phyloP scores from a whole-genome alignment of 2,329 filamentous ascomycete species.

The Camptophora hylomeconis region DNA sequence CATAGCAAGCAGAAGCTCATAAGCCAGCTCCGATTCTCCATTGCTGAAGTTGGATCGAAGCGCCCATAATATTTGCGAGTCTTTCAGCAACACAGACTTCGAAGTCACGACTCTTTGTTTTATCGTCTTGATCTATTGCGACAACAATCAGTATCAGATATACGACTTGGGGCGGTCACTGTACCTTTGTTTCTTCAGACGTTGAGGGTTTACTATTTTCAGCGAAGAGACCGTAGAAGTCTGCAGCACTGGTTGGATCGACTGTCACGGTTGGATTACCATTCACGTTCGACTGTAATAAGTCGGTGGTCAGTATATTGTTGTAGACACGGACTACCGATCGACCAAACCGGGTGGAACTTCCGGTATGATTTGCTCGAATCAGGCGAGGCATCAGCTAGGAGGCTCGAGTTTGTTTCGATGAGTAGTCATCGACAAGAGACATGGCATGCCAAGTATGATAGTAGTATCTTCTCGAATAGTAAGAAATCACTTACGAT shows the following conservation, averaged over 20 bases:
- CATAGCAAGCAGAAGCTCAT: conserved; percentile 63
- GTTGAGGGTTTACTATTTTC: conserved; percentile 5
- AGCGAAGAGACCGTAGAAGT: conserved; percentile 16
- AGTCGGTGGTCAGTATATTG: too few species aligned
- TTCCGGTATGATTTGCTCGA: too few species aligned
- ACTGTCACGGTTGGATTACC: too few species aligned
- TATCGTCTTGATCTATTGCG: conserved; percentile 36
- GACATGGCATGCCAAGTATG: too few species aligned
- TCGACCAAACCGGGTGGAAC: too few species aligned
- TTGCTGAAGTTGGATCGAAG: conserved; percentile 50
- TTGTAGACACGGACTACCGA: too few species aligned
- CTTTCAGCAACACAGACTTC: conserved; percentile 44
- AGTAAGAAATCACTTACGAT: too few species aligned
- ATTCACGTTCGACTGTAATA: too few species aligned
- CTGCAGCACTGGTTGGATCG: conserved; percentile 10
- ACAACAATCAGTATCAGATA: background rate
- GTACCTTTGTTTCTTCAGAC: conserved; percentile 14
- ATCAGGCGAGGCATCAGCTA: too few species aligned
- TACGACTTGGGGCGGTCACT: background rate
- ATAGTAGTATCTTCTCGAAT: too few species aligned
- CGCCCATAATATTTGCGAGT: conserved; percentile 51
- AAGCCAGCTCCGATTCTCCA: conserved; percentile 60
- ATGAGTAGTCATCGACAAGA: too few species aligned
- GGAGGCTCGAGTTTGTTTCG: too few species aligned
- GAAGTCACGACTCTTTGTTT: conserved; percentile 37